Base-by-base conservation (phyloP, 257 asterid species). In the Fraxinus cuspidata region DNA sequence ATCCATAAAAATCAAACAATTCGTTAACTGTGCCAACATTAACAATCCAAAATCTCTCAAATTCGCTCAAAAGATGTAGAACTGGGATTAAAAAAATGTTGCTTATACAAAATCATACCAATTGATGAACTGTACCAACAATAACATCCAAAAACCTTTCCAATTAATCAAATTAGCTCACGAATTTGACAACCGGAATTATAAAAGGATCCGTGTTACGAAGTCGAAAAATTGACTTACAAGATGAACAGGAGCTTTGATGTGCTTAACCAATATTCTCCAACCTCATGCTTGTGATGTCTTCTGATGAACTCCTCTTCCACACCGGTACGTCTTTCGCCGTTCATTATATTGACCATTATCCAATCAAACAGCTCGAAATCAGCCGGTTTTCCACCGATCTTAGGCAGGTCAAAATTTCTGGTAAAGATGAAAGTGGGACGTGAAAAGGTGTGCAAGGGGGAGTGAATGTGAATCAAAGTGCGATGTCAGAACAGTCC, bases 221-320 rank as follows among this genome's bases (percentile, higher is more conserved):
- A 79, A 63, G 0, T 25, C 3, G 31, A 63, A 23, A 63, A 32
- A 18, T 63, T 63, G 19, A 60, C 92, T 88, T 73, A 94, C 98
- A 12, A 94, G 95, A 72, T 92, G 97, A 77, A 88, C 84, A 44
- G 97, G 98, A 76, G 98, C 97, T 78, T 85, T 94, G 92, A 92
- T 86, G 84, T 86, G 97, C 74, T 92, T 94, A 81, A 92, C 92
- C 77, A 94, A 77, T 37, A 91, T 23, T 79, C 93, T 19, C 81
- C 79, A n/a, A 92, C 91, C 44, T 92, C 88, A 25, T 92, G 96
- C 85, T 81, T 94, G 81, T 94, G 98, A 83, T 89, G 89, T 60
- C 91, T 80, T 77, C 88, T 81, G 86, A 92, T 90, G 83, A 86
- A 89, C 71, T 87, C 98, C 67, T 89, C 96, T 74, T 82, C 92